Percentiles rank a stretch among this genome's conserved stretches.
These are phyloP conservation scores for Hypoxylon sp. DNA, from an alignment of 2,329 filamentous ascomycete species.

Conservation along the genomic window DNA sequence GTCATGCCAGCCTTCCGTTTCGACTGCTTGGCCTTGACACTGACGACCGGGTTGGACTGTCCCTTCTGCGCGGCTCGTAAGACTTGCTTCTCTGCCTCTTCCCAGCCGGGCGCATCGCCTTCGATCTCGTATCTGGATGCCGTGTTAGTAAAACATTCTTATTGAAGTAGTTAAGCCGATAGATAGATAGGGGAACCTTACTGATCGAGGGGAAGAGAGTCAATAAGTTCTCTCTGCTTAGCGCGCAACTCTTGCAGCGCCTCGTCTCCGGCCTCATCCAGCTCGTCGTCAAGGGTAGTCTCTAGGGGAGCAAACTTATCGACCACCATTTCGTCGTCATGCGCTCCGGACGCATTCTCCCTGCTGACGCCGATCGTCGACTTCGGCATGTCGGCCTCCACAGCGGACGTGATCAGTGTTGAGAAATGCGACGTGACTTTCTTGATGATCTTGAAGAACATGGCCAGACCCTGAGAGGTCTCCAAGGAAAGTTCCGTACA, in stretches of 20 bases:
- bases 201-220: slow-evolving; percentile 88
- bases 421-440: slow-evolving; percentile 86
- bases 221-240: slow-evolving; percentile 87
- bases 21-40: slow-evolving; percentile 73
- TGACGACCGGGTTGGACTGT: slow-evolving; percentile 72
- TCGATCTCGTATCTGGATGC: slow-evolving; percentile 71
- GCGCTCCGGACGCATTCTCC: slow-evolving; percentile 68
- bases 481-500: slow-evolving; percentile 80
- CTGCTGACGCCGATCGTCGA: slow-evolving; percentile 65
- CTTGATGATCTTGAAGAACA: slow-evolving; percentile 96
- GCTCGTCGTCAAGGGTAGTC: slow-evolving; percentile 78
- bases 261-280: slow-evolving; percentile 84
- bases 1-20: slow-evolving; percentile 75
- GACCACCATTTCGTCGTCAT: slow-evolving; percentile 73
- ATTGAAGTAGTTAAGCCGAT: too few species aligned
- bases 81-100: slow-evolving; percentile 80
- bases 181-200: slow-evolving; percentile 62
- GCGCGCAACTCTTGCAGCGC: slow-evolving; percentile 74
- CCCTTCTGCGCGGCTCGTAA: slow-evolving; percentile 62
- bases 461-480: slow-evolving; percentile 83
- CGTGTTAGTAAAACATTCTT: slow-evolving; percentile 15
- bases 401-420: slow-evolving; percentile 75
- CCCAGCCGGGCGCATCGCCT: slow-evolving; percentile 68
- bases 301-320: slow-evolving; percentile 75
- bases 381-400: slow-evolving; percentile 71